Conservation (phyloP, 2,329 filamentous ascomycete species). For the Alternaria metachromatica region DNA sequence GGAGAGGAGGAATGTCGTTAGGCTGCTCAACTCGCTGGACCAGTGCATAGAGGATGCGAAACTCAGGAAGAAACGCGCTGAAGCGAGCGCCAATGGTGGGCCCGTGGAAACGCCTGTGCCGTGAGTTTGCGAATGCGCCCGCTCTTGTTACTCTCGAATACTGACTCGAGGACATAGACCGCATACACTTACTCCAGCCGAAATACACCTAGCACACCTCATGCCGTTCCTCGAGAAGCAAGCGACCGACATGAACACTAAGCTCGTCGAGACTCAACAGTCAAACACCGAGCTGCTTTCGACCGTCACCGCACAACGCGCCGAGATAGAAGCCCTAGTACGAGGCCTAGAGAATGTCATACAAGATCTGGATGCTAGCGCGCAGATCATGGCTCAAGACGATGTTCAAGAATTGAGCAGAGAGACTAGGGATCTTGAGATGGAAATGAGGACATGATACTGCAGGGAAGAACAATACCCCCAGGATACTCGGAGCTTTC, state of each 20-base stretch:
- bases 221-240: constrained; percentile 62
- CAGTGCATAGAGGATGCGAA: constrained; percentile 65
- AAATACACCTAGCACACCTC: constrained; percentile 65
- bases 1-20: constrained; percentile 62
- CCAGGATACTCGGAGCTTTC: not conserved
- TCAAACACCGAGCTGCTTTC: constrained; percentile 62
- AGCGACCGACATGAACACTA: constrained; percentile 56
- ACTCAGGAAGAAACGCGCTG: constrained; percentile 55
- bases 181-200: constrained; percentile 63
- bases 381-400: constrained; percentile 49
- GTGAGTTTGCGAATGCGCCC: constrained; percentile 46
- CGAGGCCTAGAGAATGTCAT: constrained; percentile 63
- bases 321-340: constrained; percentile 64
- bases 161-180: constrained; percentile 50
- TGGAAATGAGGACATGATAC: constrained; percentile 43
- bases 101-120: constrained; percentile 49
- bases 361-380: constrained; percentile 61
- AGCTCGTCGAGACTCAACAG: constrained; percentile 57
- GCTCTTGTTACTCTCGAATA: not conserved
- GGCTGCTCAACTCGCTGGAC: constrained; percentile 67
- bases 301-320: constrained; percentile 60
- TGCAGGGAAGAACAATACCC: not conserved
- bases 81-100: constrained; percentile 47
- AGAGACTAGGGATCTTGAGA: constrained; percentile 46
- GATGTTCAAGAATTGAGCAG: constrained; percentile 45